Evolutionary conservation across 2,329 filamentous ascomycete genomes (phyloP), one percentile per base, ranked within the genome.

Genomic region (Eutypella sp.): DNA sequence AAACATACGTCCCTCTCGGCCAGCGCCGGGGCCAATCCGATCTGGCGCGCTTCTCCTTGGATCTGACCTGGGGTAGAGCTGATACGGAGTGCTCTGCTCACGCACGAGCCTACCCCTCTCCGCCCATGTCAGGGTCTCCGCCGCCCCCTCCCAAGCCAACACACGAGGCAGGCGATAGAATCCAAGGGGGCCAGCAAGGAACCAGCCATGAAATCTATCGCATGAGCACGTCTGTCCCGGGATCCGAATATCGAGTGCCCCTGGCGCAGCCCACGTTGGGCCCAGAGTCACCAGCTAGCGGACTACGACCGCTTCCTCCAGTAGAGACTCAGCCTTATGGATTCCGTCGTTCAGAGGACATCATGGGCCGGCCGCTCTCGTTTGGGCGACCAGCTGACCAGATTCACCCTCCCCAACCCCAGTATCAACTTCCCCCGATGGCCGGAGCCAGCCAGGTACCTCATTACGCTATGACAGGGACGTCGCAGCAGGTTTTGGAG

Each of bases 101-200:
- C 60, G 71, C 71, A 62, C 72, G 72, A 73, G 78, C 76, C 64
- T 85, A 85, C 70, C 82, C 81, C 65, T 85, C 82, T 75, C 82
- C 82, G 71, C 82, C 82, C 75, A 85, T 85, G 82, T 85, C 82
- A 74, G 81, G 79, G 64, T 84, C 82, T 72, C 79, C 81, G 60
- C 75, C 75, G 57, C 70, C 76, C 59, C 76, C 79, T 67, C 71
- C 74, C 64, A 81, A 78, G 71, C 65, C 69, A 71, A 73, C 73
- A 64, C 75, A 71, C 67, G 77, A 81, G 67, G 72, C 72, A 60
- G 72, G 71, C 67, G 74, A 78, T 66, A 73, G 75, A 66, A 69
- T 72, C 61, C 74, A 76, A 59, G 70, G 67, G 60, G 64, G 65
- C 57, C 78, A 71, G 57, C 66, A 68, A 50, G 57, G 67, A 47